These are phyloP conservation scores for Gautieria morchelliformis DNA, from an alignment of 768 basidiomycete genomes.

Conservation along the genomic window DNA sequence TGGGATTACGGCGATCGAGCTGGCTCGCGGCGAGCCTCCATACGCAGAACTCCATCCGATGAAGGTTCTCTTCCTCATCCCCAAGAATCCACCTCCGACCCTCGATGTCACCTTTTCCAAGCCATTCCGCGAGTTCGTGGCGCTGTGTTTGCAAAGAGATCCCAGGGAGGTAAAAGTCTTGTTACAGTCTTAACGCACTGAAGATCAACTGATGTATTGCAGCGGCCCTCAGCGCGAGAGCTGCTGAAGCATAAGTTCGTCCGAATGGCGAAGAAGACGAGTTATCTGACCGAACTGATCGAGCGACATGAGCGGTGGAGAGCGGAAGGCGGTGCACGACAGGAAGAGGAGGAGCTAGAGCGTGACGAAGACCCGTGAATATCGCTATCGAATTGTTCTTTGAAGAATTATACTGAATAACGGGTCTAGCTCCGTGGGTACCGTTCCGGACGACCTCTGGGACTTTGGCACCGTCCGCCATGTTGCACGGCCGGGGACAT, in stretches of 20 bases:
- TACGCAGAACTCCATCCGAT: conserved; percentile 98
- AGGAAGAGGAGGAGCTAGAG: conserved; percentile 62
- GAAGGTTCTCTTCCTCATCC: conserved; percentile 98
- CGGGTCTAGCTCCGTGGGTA: conserved; percentile 34
- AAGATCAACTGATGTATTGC: conserved; percentile 13
- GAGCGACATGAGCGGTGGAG: conserved; percentile 92
- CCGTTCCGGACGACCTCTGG: conserved; percentile 73
- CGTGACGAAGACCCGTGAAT: conserved; percentile 55
- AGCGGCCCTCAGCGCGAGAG: conserved; percentile 94
- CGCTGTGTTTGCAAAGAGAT: conserved; percentile 88
- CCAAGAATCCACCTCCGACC: conserved; percentile 90
- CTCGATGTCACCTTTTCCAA: conserved; percentile 89
- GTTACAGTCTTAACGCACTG: conserved; percentile 2
- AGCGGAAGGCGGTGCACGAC: conserved; percentile 73
- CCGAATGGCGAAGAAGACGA: conserved; percentile 89
- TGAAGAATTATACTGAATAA: background rate
- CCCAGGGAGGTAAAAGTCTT: conserved; percentile 63
- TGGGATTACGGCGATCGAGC: conserved; percentile 94
- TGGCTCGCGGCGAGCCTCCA: conserved; percentile 96
- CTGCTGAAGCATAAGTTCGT: conserved; percentile 95
- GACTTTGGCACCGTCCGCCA: conserved; percentile 96
- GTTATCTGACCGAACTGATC: conserved; percentile 89
- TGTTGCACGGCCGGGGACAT: conserved; percentile 45
- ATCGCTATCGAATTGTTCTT: background rate
- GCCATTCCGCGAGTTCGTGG: conserved; percentile 89